A percentile compares a stretch with the other conserved stretches of the same genome.
phyloP scores from a whole-genome alignment of 441 rosid species.

The Gossypium lobatum region DNA sequence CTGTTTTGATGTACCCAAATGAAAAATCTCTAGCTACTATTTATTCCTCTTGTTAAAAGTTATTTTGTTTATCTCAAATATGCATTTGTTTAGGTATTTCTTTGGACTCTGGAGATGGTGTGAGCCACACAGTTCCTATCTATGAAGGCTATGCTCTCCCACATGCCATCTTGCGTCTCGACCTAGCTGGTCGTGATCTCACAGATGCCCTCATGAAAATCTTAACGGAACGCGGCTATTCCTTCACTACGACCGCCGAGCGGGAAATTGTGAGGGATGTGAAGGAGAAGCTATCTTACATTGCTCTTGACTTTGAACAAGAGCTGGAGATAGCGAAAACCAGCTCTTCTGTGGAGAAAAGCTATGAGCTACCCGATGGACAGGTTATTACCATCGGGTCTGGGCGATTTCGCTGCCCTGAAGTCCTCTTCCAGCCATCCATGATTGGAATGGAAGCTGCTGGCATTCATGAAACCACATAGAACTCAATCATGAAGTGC shows the following conservation, averaged over 20 bases:
- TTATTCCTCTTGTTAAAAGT: too few species aligned
- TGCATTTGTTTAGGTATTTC: slow-evolving; percentile 44
- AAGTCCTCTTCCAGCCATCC: slow-evolving; percentile 71
- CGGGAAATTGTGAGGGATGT: slow-evolving; percentile 68
- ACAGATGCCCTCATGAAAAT: slow-evolving; percentile 67
- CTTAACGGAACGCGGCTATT: slow-evolving; percentile 61
- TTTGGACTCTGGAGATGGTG: slow-evolving; percentile 75
- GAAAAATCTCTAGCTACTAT: too few species aligned
- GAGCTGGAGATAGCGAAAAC: slow-evolving; percentile 50
- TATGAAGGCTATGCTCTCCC: slow-evolving; percentile 72
- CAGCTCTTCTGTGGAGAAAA: slow-evolving; percentile 54
- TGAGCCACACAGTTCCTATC: slow-evolving; percentile 75
- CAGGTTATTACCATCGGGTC: slow-evolving; percentile 69
- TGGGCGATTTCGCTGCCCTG: slow-evolving; percentile 72
- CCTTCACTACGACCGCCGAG: slow-evolving; percentile 60
- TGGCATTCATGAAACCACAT: slow-evolving; percentile 66
- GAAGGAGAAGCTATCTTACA: slow-evolving; percentile 65
- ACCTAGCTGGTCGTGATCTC: slow-evolving; percentile 72
- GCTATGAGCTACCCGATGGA: slow-evolving; percentile 72
- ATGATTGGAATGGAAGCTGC: slow-evolving; percentile 65
- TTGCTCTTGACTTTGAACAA: slow-evolving; percentile 64
- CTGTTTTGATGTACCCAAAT: too few species aligned
- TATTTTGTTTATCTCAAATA: too few species aligned
- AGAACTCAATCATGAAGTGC: slow-evolving; percentile 68
- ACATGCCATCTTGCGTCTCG: slow-evolving; percentile 65